phyloP scores from a whole-genome alignment of 2,329 filamentous ascomycete genomes.

The Exophiala calicioides region DNA sequence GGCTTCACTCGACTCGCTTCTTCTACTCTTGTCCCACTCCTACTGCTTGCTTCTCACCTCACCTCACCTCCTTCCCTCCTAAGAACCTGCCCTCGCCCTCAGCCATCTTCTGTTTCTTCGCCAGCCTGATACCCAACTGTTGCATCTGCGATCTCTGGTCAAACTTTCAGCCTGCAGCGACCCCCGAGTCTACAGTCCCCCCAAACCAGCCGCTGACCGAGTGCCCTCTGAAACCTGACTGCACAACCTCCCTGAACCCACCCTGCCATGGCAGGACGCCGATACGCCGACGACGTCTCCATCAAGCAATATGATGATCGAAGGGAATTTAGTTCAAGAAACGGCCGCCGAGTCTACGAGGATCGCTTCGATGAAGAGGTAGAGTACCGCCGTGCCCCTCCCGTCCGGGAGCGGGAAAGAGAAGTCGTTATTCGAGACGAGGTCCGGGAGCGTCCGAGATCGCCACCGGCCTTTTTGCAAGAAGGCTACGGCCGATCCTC shows the following conservation, averaged over 20 bases:
- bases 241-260: constrained; percentile 1
- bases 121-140: not conserved
- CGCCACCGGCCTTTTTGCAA: constrained; percentile 38
- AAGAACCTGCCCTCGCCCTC: constrained; percentile 1
- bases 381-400: constrained; percentile 46
- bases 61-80: constrained; percentile 5
- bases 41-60: not conserved
- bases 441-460: constrained; percentile 22
- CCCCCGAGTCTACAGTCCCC: not conserved
- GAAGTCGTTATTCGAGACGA: constrained; percentile 33
- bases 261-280: constrained; percentile 44
- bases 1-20: not conserved
- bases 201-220: too few species aligned
- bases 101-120: not conserved
- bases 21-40: too few species aligned
- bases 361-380: constrained; percentile 56
- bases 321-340: constrained; percentile 47
- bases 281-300: constrained; percentile 41
- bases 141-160: constrained; percentile 5
- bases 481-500: constrained; percentile 37
- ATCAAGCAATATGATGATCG: constrained; percentile 52
- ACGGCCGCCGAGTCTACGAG: constrained; percentile 42
- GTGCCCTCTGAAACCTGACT: not conserved
- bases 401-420: constrained; percentile 43
- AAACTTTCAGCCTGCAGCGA: not conserved